phyloP scores from a whole-genome alignment of 129 eudicot species.

The Logfia minima region DNA sequence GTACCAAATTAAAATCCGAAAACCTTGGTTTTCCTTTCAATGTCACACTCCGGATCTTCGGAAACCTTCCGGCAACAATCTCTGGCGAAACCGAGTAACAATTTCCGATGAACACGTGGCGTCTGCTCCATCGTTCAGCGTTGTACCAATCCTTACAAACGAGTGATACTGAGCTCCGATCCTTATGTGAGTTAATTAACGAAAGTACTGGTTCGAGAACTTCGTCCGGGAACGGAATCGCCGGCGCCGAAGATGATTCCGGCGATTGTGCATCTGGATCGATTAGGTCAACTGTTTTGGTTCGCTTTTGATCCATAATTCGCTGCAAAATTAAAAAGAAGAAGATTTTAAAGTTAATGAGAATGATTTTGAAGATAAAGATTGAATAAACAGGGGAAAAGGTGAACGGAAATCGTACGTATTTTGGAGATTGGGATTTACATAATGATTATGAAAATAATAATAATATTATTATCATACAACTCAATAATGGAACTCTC shows the following conservation, averaged over 20 bases:
- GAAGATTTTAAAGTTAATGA: background rate
- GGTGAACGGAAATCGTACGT: conserved; percentile 23
- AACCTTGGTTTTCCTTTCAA: conserved; percentile 71
- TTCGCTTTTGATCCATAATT: conserved; percentile 29
- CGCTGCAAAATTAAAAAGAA: conserved; percentile 1
- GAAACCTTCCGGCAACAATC: conserved; percentile 58
- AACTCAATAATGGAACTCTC: conserved; percentile 31
- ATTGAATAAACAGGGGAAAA: conserved; percentile 19
- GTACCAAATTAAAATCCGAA: conserved; percentile 72
- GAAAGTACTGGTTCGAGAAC: conserved; percentile 56
- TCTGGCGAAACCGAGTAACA: conserved; percentile 70
- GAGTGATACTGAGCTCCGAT: conserved; percentile 53
- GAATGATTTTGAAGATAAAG: conserved; percentile 12
- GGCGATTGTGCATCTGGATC: conserved; percentile 11
- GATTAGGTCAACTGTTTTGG: conserved; percentile 19
- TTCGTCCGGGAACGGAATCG: conserved; percentile 54
- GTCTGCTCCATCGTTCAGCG: conserved; percentile 64
- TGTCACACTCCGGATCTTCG: conserved; percentile 48
- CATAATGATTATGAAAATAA: conserved; percentile 20
- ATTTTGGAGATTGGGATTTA: conserved; percentile 30
- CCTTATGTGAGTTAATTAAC: conserved; percentile 46
- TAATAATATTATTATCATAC: too few species aligned
- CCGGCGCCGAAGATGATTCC: conserved; percentile 28
- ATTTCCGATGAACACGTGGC: conserved; percentile 62
- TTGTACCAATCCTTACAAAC: conserved; percentile 78